These are phyloP conservation scores for Ceratorhiza oryzae-sativae DNA, from an alignment of 1,284 basidiomycete genomes.

Conservation along the genomic window DNA sequence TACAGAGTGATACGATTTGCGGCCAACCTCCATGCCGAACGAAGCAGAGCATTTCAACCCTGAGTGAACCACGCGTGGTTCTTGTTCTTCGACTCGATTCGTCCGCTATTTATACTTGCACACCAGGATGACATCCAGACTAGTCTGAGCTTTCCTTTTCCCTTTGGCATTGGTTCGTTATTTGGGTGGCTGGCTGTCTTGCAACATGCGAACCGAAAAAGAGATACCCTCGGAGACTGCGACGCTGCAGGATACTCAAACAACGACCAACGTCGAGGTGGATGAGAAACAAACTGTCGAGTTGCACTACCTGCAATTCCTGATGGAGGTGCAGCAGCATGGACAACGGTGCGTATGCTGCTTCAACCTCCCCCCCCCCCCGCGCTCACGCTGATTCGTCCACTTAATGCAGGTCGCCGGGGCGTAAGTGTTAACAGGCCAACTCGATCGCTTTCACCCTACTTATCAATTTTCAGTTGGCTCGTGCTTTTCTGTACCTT, in stretches of 20 bases:
- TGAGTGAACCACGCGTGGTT: background rate
- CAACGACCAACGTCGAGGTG: background rate
- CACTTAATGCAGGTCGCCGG: constrained; percentile 19
- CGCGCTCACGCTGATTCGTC: background rate
- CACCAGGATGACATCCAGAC: background rate
- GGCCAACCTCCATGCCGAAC: background rate
- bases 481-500: constrained; percentile 32
- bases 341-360: constrained; percentile 20
- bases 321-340: constrained; percentile 27
- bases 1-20: no score
- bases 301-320: constrained; percentile 9
- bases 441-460: background rate
- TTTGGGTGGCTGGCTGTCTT: background rate
- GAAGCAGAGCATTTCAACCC: background rate
- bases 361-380: background rate
- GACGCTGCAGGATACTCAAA: constrained; percentile 11
- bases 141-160: background rate
- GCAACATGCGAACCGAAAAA: constrained; percentile 20
- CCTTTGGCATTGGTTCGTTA: background rate
- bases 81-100: background rate
- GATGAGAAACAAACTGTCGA: constrained; percentile 12
- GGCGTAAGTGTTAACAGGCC: constrained; percentile 10
- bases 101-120: background rate
- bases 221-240: constrained; percentile 26
- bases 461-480: constrained; percentile 8